Percentiles rank a stretch among this genome's conserved stretches.
Conservation (phyloP, 805 yeast species). For the Saccharomycopsis sp. region DNA sequence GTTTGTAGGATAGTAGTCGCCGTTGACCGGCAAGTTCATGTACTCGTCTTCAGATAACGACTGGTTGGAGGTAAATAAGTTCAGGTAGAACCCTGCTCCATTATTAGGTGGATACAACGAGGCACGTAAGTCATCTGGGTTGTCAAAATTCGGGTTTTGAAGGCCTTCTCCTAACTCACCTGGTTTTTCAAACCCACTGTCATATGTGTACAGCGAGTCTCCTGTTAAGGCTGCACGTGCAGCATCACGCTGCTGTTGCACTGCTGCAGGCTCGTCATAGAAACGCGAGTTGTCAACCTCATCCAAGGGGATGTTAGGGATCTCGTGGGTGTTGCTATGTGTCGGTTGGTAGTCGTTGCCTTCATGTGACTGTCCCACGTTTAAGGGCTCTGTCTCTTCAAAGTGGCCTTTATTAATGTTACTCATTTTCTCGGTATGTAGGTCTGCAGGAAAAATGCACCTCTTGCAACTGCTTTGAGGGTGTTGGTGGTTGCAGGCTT, state of each 20-base stretch:
- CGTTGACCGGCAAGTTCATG: slow-evolving; percentile 19
- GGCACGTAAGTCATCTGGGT: slow-evolving; percentile 20
- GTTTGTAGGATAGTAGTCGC: slow-evolving; percentile 21
- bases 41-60: slow-evolving; percentile 14
- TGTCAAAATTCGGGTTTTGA: slow-evolving; percentile 8
- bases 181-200: slow-evolving; percentile 2
- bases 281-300: slow-evolving; percentile 11
- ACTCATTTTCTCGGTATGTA: neutral
- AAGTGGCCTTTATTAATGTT: neutral
- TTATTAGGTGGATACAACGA: slow-evolving; percentile 19
- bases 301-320: slow-evolving; percentile 7
- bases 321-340: neutral
- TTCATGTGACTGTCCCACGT: neutral
- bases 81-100: slow-evolving; percentile 16
- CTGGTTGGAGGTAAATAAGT: slow-evolving; percentile 19
- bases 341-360: neutral
- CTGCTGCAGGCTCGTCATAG: slow-evolving; percentile 5
- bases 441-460: neutral
- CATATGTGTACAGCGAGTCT: slow-evolving; percentile 4
- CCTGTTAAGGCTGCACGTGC: slow-evolving; percentile 14
- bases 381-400: neutral
- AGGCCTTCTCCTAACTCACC: neutral
- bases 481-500: too few species aligned
- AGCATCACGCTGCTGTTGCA: slow-evolving; percentile 10
- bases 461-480: too few species aligned